Conservation (phyloP, 805 yeast species). For the Saturnispora gosingensis region DNA sequence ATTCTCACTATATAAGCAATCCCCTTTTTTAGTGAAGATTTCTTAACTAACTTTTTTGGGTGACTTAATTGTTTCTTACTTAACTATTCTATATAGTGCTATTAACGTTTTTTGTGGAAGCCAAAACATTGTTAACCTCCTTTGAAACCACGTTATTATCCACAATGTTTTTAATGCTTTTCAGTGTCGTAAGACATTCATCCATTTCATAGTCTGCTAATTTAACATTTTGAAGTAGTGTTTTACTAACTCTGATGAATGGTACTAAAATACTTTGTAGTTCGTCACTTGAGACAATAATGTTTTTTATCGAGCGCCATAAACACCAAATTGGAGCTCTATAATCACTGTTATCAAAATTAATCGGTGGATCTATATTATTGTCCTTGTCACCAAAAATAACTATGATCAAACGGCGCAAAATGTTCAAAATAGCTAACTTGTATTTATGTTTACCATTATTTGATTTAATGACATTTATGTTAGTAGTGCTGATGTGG, state of each 20-base stretch:
- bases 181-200: conserved; percentile 30
- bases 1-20: neutral
- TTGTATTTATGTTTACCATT: conserved; percentile 15
- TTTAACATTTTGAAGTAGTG: conserved; percentile 5
- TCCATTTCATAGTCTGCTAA: conserved; percentile 32
- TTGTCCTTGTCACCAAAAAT: neutral
- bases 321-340: conserved; percentile 7
- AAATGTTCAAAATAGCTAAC: conserved; percentile 23
- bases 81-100: neutral
- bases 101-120: too few relatives aligned
- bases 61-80: neutral
- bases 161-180: conserved; percentile 21
- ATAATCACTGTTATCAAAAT: neutral
- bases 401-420: conserved; percentile 8
- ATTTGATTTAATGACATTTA: conserved; percentile 7
- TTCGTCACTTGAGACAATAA: conserved; percentile 17
- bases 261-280: conserved; percentile 52
- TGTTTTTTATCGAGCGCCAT: conserved; percentile 12
- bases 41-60: neutral
- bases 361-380: neutral
- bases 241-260: conserved; percentile 24
- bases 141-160: conserved; percentile 39
- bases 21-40: neutral
- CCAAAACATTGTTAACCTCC: conserved; percentile 25
- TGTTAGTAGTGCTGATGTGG: neutral